Base-by-base conservation (phyloP, 371 early-diverging fungal genomes). In the Saksenaea vasiformis region DNA sequence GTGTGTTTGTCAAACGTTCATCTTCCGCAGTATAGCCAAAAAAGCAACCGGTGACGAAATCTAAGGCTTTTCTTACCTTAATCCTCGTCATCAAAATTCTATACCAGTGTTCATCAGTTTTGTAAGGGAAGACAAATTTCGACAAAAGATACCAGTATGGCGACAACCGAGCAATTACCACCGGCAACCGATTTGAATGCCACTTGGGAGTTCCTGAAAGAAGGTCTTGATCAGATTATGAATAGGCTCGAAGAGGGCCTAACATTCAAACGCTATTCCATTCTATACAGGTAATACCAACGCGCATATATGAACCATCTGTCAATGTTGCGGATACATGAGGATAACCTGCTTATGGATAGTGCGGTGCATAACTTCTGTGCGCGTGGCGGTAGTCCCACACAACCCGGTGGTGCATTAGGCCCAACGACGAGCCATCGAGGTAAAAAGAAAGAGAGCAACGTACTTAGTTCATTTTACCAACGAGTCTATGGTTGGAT, bases 321-420 rank as follows among this genome's bases (percentile, higher is more conserved):
- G n/a, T 54, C 39, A 38, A 9, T 9, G 26, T 41, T 59, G 36
- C 17, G 47, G 13, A 19, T 54, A 55, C 43, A 41, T 39, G 5
- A 10, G 37, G 5, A 3, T 28, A n/a, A 24, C 54, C 24, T 15
- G 10, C 17, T 8, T 35, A 3, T 61, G 26, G 34, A 13, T 68
- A 94, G 94, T 70, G 85, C 85, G 67, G 91, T 93, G 55, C 93
- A 94, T 79, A 90, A 94, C 71, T 90, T 90, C 74, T 94, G 95
- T 80, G 92, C 83, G 13, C 72, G 80, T 56, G 76, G 82, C 37
- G 51, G 51, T 47, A 77, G 70, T 34, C 57, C 72, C 15, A 47
- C 71, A 9, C 60, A 61, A 17, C n/a, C 67, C 9, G 36, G 59
- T 19, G 64, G 63, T 14, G 54, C 54, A 36, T 28, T 53, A 14